A percentile compares a stretch with the other conserved stretches of the same genome.
These are phyloP conservation scores for Carex scoparia DNA, from an alignment of 176 grass and related monocot species.

Conservation along the genomic window DNA sequence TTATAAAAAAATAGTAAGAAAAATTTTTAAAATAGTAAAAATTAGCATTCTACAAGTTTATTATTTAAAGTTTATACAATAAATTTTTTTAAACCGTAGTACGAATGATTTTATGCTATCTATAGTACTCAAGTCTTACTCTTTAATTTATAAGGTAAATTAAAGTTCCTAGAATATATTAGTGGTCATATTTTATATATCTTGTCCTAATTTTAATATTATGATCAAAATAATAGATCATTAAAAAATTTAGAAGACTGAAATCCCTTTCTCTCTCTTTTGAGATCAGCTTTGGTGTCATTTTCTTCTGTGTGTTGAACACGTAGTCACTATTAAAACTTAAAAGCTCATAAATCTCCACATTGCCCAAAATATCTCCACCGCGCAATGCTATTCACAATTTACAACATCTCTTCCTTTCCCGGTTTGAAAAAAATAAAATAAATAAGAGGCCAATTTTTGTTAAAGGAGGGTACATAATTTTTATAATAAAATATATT, in stretches of 20 bases:
- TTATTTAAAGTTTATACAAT: too few species aligned
- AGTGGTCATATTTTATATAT: not conserved
- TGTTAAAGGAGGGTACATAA: too few species aligned
- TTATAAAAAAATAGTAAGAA: too few species aligned
- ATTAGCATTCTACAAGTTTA: too few species aligned
- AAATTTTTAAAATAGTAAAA: too few species aligned
- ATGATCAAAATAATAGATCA: not conserved
- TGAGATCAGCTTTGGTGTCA: not conserved
- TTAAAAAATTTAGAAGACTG: not conserved
- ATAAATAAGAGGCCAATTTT: too few species aligned
- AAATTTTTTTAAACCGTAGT: too few species aligned
- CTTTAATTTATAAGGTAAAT: not conserved
- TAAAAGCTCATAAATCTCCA: slow-evolving; percentile 20
- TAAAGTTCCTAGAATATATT: not conserved
- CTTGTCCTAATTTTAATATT: not conserved
- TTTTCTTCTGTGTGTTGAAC: not conserved
- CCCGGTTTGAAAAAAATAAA: not conserved
- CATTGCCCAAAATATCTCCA: slow-evolving; percentile 7
- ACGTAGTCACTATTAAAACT: slow-evolving; percentile 10
- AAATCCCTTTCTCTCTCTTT: not conserved
- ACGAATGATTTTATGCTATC: too few species aligned
- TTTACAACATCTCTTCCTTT: slow-evolving; percentile 16
- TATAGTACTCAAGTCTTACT: too few species aligned
- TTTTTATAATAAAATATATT: too few species aligned
- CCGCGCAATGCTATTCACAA: not conserved